phyloP scores from a whole-genome alignment of 768 basidiomycete species.

The Hericium erinaceus region DNA sequence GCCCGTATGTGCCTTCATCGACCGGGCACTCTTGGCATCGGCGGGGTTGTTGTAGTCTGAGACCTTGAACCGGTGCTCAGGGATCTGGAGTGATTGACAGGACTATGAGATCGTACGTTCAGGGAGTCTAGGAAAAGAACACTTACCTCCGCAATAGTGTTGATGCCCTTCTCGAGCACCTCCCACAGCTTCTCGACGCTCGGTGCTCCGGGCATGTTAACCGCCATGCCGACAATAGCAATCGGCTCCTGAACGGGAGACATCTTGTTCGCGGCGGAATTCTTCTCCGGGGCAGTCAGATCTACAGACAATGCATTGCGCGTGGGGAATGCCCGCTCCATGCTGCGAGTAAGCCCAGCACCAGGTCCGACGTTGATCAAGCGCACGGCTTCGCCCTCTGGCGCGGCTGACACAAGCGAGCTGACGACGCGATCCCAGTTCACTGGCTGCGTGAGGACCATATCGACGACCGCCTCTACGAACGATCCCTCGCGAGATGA shows the following conservation, averaged over 20 bases:
- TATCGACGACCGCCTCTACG: slow-evolving; percentile 9
- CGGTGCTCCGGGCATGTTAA: slow-evolving; percentile 44
- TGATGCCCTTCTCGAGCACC: slow-evolving; percentile 44
- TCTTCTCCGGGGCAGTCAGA: neutral
- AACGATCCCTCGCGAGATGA: slow-evolving; percentile 1
- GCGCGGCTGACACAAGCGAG: slow-evolving; percentile 13
- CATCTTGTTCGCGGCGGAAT: neutral
- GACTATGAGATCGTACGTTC: neutral
- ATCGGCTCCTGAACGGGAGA: slow-evolving; percentile 38
- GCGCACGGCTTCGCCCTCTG: slow-evolving; percentile 19
- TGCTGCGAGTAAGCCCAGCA: slow-evolving; percentile 26
- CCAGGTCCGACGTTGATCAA: slow-evolving; percentile 47
- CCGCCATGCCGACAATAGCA: slow-evolving; percentile 67
- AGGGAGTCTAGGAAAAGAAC: neutral
- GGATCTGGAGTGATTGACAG: slow-evolving; percentile 37
- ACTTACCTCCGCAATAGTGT: slow-evolving; percentile 48
- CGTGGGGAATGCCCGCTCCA: slow-evolving; percentile 27
- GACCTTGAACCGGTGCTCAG: slow-evolving; percentile 45
- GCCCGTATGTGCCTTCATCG: slow-evolving; percentile 44
- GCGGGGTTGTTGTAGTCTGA: slow-evolving; percentile 25
- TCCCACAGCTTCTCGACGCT: slow-evolving; percentile 46
- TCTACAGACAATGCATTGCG: slow-evolving; percentile 7
- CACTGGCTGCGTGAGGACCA: slow-evolving; percentile 11
- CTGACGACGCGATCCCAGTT: slow-evolving; percentile 40
- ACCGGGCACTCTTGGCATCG: slow-evolving; percentile 24